Percentiles rank a stretch among this genome's conserved stretches.
Evolutionary conservation across 805 yeast genomes (phyloP).

Genomic region (Debaryomyces hansenii): DNA sequence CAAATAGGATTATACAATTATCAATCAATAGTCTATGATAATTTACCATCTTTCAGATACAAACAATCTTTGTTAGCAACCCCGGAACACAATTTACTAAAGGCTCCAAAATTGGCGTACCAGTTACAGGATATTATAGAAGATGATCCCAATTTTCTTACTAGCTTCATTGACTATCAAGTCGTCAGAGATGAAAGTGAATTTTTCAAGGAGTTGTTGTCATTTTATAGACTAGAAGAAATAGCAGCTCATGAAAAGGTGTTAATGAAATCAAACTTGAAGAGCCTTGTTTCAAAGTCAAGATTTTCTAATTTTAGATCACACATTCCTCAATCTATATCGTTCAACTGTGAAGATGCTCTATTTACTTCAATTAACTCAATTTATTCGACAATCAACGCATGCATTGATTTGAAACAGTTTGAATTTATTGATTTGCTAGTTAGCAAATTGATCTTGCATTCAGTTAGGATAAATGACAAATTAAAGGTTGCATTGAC

Average conservation of each 20-base stretch:
- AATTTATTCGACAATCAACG: conserved; percentile 26
- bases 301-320: conserved; percentile 12
- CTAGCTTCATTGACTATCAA: conserved; percentile 26
- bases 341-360: conserved; percentile 10
- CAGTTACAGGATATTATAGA: conserved; percentile 27
- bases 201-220: conserved; percentile 24
- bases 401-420: conserved; percentile 25
- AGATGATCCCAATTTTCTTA: conserved; percentile 28
- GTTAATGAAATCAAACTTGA: conserved; percentile 15
- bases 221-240: conserved; percentile 25
- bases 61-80: conserved; percentile 21
- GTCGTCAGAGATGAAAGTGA: conserved; percentile 15
- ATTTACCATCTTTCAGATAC: conserved; percentile 22
- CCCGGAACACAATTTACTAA: not conserved
- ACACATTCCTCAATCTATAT: conserved; percentile 4
- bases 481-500: conserved; percentile 5
- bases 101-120: conserved; percentile 11
- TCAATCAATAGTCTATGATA: conserved; percentile 27
- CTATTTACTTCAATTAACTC: conserved; percentile 17
- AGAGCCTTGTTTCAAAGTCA: conserved; percentile 27
- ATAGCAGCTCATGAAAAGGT: conserved; percentile 20
- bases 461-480: conserved; percentile 14
- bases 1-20: conserved; percentile 18
- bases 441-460: conserved; percentile 30
- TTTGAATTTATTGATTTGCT: conserved; percentile 32